Base-by-base conservation (phyloP, 176 grass and related monocot genomes). In the Ananas comosus region DNA sequence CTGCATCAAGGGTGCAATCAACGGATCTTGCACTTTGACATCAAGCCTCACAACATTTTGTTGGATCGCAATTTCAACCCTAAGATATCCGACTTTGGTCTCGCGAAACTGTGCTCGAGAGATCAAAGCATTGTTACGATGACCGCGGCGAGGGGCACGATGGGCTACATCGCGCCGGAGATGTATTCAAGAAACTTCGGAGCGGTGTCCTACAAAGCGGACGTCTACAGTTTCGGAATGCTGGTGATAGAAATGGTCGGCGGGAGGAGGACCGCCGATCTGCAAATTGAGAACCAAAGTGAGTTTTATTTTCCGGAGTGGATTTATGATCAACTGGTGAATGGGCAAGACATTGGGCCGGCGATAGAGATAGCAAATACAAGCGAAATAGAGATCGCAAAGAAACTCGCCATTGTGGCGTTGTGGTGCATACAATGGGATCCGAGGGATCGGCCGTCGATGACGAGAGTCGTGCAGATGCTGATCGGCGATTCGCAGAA, bases 391-490 rank as follows among this genome's bases (percentile, higher is more conserved):
- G 66, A 69, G 2, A 51, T 69, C 8, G 48, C n/a, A 7, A 69
- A 69, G 6, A 69, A 69, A n/a, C 66, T 69, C 22, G 48, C 48
- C 2, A 9, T 69, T 2, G 66, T 69, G 47, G 66, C n/a, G 19
- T 58, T 58, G 54, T 58, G 54, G 78, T 81, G 71, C 51, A 74
- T 81, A 53, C 78, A 81, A 59, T 81, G 71, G 70, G 69, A 65
- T 57, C 78, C 78, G 13, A 58, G 14, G 49, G 69, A 67, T 16
- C 57, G 78, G 59, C 78, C 78, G 21, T 18, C 58, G 17, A 80
- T 80, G 63, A 73, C 59, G 2, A 73, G 63, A 80, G 63, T 80
- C 10, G 27, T 80, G n/a, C 63, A 80, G 25, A 80, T 81, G 78
- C 49, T 81, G 16, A 67, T 12, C 5, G 63, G 51, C 0, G 51